Percentiles rank a stretch among this genome's conserved stretches.
phyloP scores from a whole-genome alignment of 225 moss, liverwort and hornwort genomes.

The Physcomitrellopsis africana region DNA sequence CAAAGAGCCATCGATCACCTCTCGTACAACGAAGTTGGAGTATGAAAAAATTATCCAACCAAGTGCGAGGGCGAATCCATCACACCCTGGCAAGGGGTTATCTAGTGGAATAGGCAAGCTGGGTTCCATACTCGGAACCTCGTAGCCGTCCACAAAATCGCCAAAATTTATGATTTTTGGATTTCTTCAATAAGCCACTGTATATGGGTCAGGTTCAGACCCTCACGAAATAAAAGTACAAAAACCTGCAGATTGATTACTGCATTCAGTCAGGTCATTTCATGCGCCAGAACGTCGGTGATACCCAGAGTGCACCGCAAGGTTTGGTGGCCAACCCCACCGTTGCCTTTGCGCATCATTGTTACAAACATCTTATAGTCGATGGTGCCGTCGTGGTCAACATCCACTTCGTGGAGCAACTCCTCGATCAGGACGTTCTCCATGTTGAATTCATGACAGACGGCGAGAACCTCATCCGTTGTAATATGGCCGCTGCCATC shows the following conservation, averaged over 20 bases:
- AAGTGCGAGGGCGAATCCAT: slow-evolving; percentile 28
- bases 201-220: slow-evolving; percentile 22
- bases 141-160: slow-evolving; percentile 36
- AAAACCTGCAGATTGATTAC: slow-evolving; percentile 16
- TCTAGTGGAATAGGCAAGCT: slow-evolving; percentile 15
- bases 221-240: slow-evolving; percentile 40
- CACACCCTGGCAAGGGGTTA: slow-evolving; percentile 50
- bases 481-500: slow-evolving; percentile 75
- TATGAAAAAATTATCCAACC: slow-evolving; percentile 15
- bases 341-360: slow-evolving; percentile 92
- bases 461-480: slow-evolving; percentile 52
- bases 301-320: slow-evolving; percentile 55
- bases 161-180: slow-evolving; percentile 24
- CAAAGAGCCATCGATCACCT: slow-evolving; percentile 37
- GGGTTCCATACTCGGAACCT: background rate
- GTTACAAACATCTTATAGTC: slow-evolving; percentile 84
- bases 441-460: slow-evolving; percentile 57
- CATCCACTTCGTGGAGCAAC: slow-evolving; percentile 70
- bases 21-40: slow-evolving; percentile 17
- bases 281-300: slow-evolving; percentile 42
- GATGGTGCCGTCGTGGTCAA: slow-evolving; percentile 76
- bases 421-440: slow-evolving; percentile 61
- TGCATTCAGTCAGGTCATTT: slow-evolving; percentile 6
- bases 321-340: slow-evolving; percentile 55
- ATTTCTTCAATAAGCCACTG: slow-evolving; percentile 21